These are phyloP conservation scores for Backusella tarrabulga DNA, from an alignment of 192 early-diverging fungal species.

Conservation along the genomic window DNA sequence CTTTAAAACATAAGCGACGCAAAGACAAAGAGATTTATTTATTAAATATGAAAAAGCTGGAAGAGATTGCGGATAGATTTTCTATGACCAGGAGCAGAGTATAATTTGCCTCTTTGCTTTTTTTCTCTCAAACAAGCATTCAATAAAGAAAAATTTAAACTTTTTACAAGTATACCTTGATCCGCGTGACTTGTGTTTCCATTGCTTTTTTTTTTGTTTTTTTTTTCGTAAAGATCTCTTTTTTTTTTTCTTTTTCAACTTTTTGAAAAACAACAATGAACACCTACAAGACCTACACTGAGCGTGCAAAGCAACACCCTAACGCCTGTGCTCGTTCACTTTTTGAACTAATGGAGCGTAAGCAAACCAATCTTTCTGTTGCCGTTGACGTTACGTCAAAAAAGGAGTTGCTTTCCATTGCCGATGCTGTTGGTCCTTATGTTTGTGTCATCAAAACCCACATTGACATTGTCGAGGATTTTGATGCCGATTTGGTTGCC, in stretches of 20 bases:
- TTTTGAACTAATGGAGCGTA: conserved; percentile 82
- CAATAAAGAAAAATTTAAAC: too few relatives aligned
- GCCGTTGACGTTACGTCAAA: conserved; percentile 91
- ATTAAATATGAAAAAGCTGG: background rate
- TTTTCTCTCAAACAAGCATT: too few relatives aligned
- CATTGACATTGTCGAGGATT: conserved; percentile 92
- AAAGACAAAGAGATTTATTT: background rate
- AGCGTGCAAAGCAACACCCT: conserved; percentile 62
- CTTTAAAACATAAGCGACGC: background rate
- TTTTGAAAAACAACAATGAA: conserved; percentile 14
- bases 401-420: conserved; percentile 82
- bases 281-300: conserved; percentile 55
- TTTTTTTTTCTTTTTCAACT: background rate
- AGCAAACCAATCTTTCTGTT: conserved; percentile 88
- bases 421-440: conserved; percentile 88
- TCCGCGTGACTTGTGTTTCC: conserved; percentile 2
- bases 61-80: background rate
- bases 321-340: conserved; percentile 79
- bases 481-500: conserved; percentile 80
- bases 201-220: background rate
- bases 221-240: too few relatives aligned
- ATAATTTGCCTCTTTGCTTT: too few relatives aligned
- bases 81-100: too few relatives aligned
- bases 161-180: background rate
- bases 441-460: conserved; percentile 98